Evolutionary conservation across 73 alveolate genomes (phyloP).

Genomic region (Blepharisma japonicum): DNA sequence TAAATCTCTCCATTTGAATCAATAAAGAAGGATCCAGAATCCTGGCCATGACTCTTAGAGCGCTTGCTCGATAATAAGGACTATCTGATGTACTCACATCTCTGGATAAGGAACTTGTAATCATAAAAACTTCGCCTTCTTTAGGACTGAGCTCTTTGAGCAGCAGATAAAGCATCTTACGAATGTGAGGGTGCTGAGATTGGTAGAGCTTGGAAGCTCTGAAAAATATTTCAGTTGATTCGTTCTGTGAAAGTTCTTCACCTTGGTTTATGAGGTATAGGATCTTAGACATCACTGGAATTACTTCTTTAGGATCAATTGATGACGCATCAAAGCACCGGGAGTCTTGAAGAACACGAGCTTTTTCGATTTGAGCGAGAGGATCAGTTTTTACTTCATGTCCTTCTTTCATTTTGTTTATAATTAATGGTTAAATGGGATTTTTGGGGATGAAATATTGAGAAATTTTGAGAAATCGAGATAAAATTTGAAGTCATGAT

Average conservation of each 20-base stretch:
- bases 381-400: conserved; percentile 36
- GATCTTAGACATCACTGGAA: conserved; percentile 62
- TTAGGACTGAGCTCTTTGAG: conserved; percentile 73
- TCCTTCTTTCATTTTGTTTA: background rate
- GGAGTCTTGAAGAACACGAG: conserved; percentile 53
- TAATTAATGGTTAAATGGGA: no score
- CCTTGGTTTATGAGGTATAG: conserved; percentile 71
- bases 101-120: conserved; percentile 70
- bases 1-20: conserved; percentile 75
- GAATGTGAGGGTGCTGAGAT: conserved; percentile 51
- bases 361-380: conserved; percentile 41
- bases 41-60: conserved; percentile 82
- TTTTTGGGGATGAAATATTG: no score
- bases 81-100: conserved; percentile 72
- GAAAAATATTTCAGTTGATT: conserved; percentile 68
- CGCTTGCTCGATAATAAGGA: conserved; percentile 76
- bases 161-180: conserved; percentile 61
- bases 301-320: conserved; percentile 59
- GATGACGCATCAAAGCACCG: conserved; percentile 70
- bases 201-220: conserved; percentile 72
- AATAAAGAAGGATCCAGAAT: conserved; percentile 73
- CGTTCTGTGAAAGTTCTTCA: conserved; percentile 67
- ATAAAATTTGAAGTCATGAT: no score
- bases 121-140: conserved; percentile 79
- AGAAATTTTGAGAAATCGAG: no score